Evolutionary conservation across 768 basidiomycete species (phyloP).

Genomic region (Tylopilus subfusipes): DNA sequence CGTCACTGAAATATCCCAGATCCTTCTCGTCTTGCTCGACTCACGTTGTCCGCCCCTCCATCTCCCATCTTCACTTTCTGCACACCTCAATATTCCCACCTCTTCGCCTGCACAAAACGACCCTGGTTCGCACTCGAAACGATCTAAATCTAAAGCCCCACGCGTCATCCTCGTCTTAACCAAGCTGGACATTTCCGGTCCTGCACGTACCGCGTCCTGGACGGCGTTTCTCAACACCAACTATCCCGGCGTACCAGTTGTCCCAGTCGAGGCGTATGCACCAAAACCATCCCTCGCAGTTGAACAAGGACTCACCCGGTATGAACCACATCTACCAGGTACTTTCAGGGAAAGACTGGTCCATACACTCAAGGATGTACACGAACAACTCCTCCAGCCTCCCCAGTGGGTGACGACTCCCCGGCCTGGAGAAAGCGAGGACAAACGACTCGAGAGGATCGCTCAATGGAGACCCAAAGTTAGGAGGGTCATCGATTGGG

Average conservation of each 20-base stretch:
- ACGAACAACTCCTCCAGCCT: constrained; percentile 63
- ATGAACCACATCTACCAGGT: constrained; percentile 66
- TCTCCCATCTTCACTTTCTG: constrained; percentile 72
- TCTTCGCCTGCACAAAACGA: background rate
- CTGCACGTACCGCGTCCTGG: constrained; percentile 63
- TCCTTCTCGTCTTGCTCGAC: constrained; percentile 84
- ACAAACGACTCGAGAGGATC: constrained; percentile 46
- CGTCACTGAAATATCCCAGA: constrained; percentile 86
- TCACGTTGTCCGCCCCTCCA: constrained; percentile 87
- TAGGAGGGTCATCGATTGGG: constrained; percentile 71
- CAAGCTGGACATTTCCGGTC: constrained; percentile 83
- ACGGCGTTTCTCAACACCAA: constrained; percentile 49
- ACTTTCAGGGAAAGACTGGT: constrained; percentile 64
- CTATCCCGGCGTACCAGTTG: constrained; percentile 56
- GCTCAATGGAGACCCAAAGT: constrained; percentile 65
- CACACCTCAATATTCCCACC: constrained; percentile 45
- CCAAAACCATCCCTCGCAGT: constrained; percentile 37
- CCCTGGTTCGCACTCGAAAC: constrained; percentile 16
- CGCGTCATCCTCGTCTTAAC: constrained; percentile 72
- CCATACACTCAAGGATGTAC: constrained; percentile 58
- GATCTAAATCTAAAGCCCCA: constrained; percentile 29
- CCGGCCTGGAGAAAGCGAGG: constrained; percentile 35
- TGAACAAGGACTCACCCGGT: constrained; percentile 44
- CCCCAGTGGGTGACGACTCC: constrained; percentile 52
- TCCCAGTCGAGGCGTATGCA: constrained; percentile 76